These are phyloP conservation scores for Crucibulum laeve DNA, from an alignment of 768 basidiomycete genomes.

Conservation along the genomic window DNA sequence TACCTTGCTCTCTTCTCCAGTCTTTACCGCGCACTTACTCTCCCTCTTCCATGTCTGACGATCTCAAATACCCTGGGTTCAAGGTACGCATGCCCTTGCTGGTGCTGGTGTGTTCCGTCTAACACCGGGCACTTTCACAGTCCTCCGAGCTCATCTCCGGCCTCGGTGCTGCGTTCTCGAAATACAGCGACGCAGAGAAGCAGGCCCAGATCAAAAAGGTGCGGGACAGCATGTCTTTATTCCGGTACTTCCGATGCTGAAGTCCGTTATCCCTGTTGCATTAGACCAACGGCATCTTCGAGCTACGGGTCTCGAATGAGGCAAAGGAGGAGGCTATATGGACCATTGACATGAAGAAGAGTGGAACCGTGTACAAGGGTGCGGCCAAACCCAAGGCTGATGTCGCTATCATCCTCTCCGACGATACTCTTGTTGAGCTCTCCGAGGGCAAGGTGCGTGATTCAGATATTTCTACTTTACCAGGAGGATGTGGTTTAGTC, in stretches of 20 bases:
- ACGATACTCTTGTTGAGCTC: conserved; percentile 70
- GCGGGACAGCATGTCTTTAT: conserved; percentile 1
- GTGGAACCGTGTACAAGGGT: conserved; percentile 74
- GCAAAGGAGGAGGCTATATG: conserved; percentile 70
- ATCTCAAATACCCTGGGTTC: conserved; percentile 73
- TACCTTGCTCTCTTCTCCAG: neutral
- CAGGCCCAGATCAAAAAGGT: conserved; percentile 75
- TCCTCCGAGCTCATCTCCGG: conserved; percentile 60
- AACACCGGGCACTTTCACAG: conserved; percentile 29
- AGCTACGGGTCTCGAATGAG: conserved; percentile 73
- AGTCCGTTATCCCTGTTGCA: neutral
- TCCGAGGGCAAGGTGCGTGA: conserved; percentile 63
- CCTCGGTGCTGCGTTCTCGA: conserved; percentile 48
- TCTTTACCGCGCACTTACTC: neutral
- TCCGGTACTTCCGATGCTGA: neutral
- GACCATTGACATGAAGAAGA: conserved; percentile 93
- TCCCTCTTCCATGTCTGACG: conserved; percentile 50
- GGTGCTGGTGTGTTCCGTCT: neutral
- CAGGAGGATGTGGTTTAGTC: neutral
- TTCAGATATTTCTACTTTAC: neutral
- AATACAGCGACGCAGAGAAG: conserved; percentile 58
- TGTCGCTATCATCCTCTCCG: conserved; percentile 75
- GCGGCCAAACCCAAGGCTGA: conserved; percentile 70
- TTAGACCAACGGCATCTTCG: conserved; percentile 86
- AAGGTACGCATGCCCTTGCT: conserved; percentile 37